Conservation (phyloP, 2,329 filamentous ascomycete species). For the Podosphaera xanthii region DNA sequence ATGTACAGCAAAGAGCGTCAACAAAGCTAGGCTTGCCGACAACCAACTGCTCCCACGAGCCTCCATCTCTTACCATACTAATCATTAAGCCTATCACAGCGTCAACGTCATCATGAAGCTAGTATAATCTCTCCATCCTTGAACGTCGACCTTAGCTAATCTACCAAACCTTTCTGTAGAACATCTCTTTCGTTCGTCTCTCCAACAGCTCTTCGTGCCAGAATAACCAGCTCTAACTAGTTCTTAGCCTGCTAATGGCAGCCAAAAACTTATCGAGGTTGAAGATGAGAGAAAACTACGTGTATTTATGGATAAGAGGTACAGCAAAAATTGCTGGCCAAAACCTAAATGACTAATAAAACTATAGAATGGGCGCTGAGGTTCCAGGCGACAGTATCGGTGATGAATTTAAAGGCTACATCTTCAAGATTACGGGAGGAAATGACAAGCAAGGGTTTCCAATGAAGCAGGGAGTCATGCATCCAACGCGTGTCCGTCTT, state of each 20-base stretch:
- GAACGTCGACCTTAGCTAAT: slow-evolving; percentile 9
- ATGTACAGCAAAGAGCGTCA: too few species aligned
- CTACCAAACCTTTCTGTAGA: slow-evolving; percentile 6
- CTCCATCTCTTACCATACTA: too few species aligned
- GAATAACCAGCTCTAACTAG: slow-evolving; percentile 6
- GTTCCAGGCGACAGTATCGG: slow-evolving; percentile 85
- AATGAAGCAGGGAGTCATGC: slow-evolving; percentile 99
- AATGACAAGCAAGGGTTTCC: slow-evolving; percentile 99
- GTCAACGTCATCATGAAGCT: slow-evolving; percentile 15
- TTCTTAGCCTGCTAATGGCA: slow-evolving; percentile 75
- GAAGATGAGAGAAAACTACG: slow-evolving; percentile 99
- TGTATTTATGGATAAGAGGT: slow-evolving; percentile 96
- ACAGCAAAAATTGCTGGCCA: slow-evolving; percentile 3
- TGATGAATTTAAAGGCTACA: slow-evolving; percentile 99
- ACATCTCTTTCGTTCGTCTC: slow-evolving; percentile 16
- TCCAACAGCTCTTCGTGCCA: background rate
- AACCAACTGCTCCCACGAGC: too few species aligned
- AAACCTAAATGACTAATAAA: background rate
- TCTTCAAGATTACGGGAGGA: slow-evolving; percentile 97
- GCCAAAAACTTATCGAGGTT: slow-evolving; percentile 96
- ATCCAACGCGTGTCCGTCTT: slow-evolving; percentile 93
- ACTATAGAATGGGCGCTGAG: slow-evolving; percentile 60
- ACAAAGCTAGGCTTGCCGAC: too few species aligned
- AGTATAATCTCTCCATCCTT: slow-evolving; percentile 7
- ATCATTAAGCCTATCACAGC: too few species aligned